These are phyloP conservation scores for Kuraishia cidri DNA, from an alignment of 805 yeast species.

Conservation along the genomic window DNA sequence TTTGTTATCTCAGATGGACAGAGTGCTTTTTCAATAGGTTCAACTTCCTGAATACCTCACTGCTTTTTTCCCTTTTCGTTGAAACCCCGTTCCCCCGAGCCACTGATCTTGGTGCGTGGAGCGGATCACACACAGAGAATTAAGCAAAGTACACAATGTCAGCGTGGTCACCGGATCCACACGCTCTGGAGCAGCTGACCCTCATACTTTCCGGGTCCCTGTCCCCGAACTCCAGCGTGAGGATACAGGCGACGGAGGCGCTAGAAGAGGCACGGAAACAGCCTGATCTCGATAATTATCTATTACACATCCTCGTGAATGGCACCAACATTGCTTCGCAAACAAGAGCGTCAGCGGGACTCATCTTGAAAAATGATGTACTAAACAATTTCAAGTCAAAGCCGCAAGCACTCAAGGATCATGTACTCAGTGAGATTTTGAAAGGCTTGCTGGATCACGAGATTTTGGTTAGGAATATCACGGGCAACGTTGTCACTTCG, in stretches of 20 bases:
- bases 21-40: too few relatives aligned
- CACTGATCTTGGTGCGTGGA: too few relatives aligned
- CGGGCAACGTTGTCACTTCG: slow-evolving; percentile 86
- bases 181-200: slow-evolving; percentile 55
- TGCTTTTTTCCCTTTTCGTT: too few relatives aligned
- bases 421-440: slow-evolving; percentile 24
- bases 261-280: slow-evolving; percentile 59
- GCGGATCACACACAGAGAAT: too few relatives aligned
- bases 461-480: slow-evolving; percentile 69
- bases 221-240: slow-evolving; percentile 42
- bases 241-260: slow-evolving; percentile 66
- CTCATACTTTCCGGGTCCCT: slow-evolving; percentile 64
- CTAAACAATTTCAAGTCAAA: slow-evolving; percentile 24
- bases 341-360: slow-evolving; percentile 82
- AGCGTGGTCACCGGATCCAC: slow-evolving; percentile 60
- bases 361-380: slow-evolving; percentile 74
- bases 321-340: slow-evolving; percentile 41
- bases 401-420: slow-evolving; percentile 19
- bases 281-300: slow-evolving; percentile 76
- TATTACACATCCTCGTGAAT: slow-evolving; percentile 56
- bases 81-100: too few relatives aligned
- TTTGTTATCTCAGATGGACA: too few relatives aligned
- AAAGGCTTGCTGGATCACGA: slow-evolving; percentile 43
- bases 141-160: too few relatives aligned
- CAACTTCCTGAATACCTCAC: too few relatives aligned